These are phyloP conservation scores for Aurantiochytrium sp. DNA, from an alignment of 108 stramenopile genomes.

Conservation along the genomic window DNA sequence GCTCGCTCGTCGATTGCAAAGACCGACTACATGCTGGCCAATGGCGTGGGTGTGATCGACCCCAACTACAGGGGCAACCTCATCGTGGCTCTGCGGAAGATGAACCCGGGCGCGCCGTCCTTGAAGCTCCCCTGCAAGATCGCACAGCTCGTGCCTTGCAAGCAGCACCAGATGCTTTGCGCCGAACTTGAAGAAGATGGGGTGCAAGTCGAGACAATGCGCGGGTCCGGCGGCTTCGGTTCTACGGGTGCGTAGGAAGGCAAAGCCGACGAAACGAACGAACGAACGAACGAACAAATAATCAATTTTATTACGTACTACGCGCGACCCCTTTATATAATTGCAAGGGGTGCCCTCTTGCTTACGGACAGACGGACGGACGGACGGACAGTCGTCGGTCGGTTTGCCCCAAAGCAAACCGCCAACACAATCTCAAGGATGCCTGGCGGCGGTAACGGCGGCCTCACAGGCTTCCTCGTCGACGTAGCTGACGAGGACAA, in stretches of 20 bases:
- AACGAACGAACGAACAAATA: too few species aligned
- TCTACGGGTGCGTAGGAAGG: too few species aligned
- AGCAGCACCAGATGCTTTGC: background rate
- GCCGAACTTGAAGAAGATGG: background rate
- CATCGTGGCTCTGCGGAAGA: background rate
- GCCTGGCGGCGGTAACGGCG: too few species aligned
- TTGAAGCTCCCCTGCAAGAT: background rate
- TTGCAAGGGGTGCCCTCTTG: too few species aligned
- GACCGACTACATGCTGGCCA: background rate
- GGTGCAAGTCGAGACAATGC: background rate
- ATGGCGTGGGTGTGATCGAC: background rate
- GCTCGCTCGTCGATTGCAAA: background rate
- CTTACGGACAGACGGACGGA: too few species aligned
- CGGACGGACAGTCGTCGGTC: too few species aligned
- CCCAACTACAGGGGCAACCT: background rate
- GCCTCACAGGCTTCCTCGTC: background rate
- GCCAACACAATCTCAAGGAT: too few species aligned
- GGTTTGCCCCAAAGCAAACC: too few species aligned
- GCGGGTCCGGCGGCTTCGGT: background rate
- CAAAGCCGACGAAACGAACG: too few species aligned
- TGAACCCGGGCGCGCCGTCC: background rate
- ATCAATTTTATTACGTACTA: too few species aligned
- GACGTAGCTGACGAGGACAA: background rate
- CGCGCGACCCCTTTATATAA: too few species aligned
- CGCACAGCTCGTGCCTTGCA: background rate